Evolutionary conservation across 1,284 basidiomycete genomes (phyloP), one percentile per base, ranked within the genome.

Genomic region (Peniophora sp.): DNA sequence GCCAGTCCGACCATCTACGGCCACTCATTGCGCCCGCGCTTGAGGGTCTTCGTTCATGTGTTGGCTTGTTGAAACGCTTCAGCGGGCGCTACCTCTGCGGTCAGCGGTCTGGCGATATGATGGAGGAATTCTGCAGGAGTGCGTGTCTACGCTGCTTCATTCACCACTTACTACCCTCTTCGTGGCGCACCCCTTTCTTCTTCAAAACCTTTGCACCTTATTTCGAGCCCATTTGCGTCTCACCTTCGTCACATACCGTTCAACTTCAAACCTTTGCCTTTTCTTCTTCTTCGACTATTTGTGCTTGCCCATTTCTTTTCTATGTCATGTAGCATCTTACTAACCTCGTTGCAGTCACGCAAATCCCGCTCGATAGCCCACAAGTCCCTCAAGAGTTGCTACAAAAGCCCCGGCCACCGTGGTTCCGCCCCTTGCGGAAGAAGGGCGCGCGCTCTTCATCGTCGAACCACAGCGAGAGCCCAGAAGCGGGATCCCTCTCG

Each of bases 101-200:
- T 1, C 77, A 92, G 49, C 74, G 92, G 45, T 91, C 87, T 46
- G 90, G 91, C 41, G 92, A 94, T 67, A 77, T 94, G 36, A 86
- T 95, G 75, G 91, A 94, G 65, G 92, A 94, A 64, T 92, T 93
- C 61, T 94, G 92, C 69, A 81, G 91, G 62, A 72, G 91, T 92
- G 64, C 70, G 87, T 79, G 38, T 27, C 19, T 45, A 5, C 23
- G 23, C 27, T 32, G 27, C 27, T 32, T 32, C 12, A 32, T 32
- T 32, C 12, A 5, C 39, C 16, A 19, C 14, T 45, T 23, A 16
- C 38, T 27, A 9, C 32, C 32, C 25, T 38, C 44, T 50, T 43
- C 20, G 14, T 32, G 24, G 35, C 25, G 49, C 38, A 8, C 22
- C 27, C n/a, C 36, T 22, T n/a, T 11, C 3, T 16, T 10, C 2